Conservation (phyloP, 225 moss, liverwort and hornwort genomes). For the Pseudisothecium myosuroides region DNA sequence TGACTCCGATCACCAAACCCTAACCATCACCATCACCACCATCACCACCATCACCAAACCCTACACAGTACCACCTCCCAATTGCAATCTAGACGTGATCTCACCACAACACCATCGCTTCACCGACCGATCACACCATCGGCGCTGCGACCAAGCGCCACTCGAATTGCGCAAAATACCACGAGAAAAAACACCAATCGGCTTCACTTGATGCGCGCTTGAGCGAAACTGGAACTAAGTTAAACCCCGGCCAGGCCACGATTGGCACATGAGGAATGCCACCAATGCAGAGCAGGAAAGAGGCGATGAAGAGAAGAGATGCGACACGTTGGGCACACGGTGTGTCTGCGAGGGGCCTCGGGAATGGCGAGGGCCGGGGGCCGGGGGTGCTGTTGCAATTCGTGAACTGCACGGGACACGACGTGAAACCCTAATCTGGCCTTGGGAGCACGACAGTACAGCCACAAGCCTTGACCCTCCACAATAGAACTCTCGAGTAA, state of each 20-base stretch:
- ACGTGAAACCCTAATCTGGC: conserved; percentile 1
- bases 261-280: background rate
- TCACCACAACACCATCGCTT: background rate
- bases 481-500: background rate
- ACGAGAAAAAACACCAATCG: background rate
- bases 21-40: background rate
- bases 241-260: background rate
- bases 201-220: background rate
- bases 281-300: background rate
- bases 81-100: background rate
- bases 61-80: background rate
- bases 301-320: background rate
- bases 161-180: background rate
- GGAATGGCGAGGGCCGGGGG: background rate
- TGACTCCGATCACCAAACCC: background rate
- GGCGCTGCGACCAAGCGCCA: background rate
- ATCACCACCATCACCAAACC: background rate
- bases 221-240: background rate
- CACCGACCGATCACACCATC: background rate
- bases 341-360: background rate
- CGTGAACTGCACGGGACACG: background rate
- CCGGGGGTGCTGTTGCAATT: background rate
- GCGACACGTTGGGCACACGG: background rate
- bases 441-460: background rate
- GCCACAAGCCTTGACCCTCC: background rate